Base-by-base conservation (phyloP, 805 yeast species). In the Kodamaea fukazawae region DNA sequence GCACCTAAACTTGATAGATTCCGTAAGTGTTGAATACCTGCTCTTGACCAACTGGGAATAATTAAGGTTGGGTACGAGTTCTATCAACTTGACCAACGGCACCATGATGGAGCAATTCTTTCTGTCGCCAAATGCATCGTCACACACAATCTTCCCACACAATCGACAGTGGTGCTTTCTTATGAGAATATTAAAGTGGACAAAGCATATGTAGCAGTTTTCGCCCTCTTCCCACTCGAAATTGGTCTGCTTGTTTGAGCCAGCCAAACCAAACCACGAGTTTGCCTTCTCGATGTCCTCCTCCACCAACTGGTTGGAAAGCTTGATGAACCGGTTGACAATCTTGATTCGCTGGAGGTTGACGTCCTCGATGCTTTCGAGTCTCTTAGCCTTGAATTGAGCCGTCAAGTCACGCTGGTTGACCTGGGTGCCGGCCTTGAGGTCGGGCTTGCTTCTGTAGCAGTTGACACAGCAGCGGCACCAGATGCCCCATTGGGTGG, bases 101-200 rank as follows among this genome's bases (percentile, higher is more conserved):
- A 87, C 81, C 40, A 79, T 78, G 55, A 80, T 77, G 0, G 96
- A 88, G 57, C 99, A 91, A 14, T 50, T 44, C 29, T 51, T 10
- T 67, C 81, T 7, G 68, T 73, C 35, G 44, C 63, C 37, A 58
- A 43, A 49, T 10, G 60, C 50, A 48, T 81, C 82, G 17, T 83
- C 95, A 63, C 97, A 91, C 0, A 88, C 86, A 1, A 85, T 77
- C 18, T 61, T 54, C 0, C 98, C 98, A 65, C 99, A 91, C 17
- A 89, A 59, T 27, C 98, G 67, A 59, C 99, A 93, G 58, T 91
- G 99, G 57, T 93, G 98, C 48, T 83, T 86, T 36, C 97, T 65
- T 16, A 75, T 49, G 0, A 78, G 55, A 32, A 84, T 61, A 8
- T 73, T 67, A 57, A 88, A 93, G 22, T 54, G 51, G 9, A 70